These are phyloP conservation scores for Tanacetum coccineum DNA, from an alignment of 129 eudicot genomes.

Conservation along the genomic window DNA sequence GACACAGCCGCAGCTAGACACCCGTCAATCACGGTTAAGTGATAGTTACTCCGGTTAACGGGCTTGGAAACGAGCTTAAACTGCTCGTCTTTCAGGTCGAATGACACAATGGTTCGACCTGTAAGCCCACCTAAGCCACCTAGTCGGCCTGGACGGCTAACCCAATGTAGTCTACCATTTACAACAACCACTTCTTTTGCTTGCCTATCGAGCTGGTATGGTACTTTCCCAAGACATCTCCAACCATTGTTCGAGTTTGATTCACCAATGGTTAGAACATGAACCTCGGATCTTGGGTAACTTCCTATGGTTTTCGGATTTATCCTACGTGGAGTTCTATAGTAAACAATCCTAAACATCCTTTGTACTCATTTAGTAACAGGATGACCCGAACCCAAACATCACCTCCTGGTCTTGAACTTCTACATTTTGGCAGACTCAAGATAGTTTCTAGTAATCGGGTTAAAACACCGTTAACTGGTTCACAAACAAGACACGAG, in stretches of 20 bases:
- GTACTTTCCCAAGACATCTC: conserved; percentile 47
- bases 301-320: conserved; percentile 27
- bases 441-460: conserved; percentile 43
- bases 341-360: conserved; percentile 42
- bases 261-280: conserved; percentile 30
- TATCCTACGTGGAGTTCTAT: conserved; percentile 26
- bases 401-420: conserved; percentile 42
- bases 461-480: conserved; percentile 51
- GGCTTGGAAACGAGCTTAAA: conserved; percentile 45
- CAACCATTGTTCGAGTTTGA: conserved; percentile 27
- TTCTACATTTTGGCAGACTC: conserved; percentile 29
- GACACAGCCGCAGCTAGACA: conserved; percentile 44
- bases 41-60: conserved; percentile 33
- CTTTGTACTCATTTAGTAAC: conserved; percentile 31
- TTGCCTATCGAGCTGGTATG: conserved; percentile 37
- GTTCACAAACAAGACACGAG: conserved; percentile 38
- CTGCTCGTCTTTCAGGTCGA: conserved; percentile 48
- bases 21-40: conserved; percentile 35
- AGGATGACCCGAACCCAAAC: conserved; percentile 38
- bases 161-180: conserved; percentile 55
- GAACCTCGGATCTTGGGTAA: conserved; percentile 39
- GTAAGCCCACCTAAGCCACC: conserved; percentile 29
- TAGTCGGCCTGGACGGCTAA: conserved; percentile 30
- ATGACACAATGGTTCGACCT: conserved; percentile 42
- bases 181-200: conserved; percentile 28